These are phyloP conservation scores for Xanthoparmelia taractica DNA, from an alignment of 495 filamentous ascomycete genomes.

Conservation along the genomic window DNA sequence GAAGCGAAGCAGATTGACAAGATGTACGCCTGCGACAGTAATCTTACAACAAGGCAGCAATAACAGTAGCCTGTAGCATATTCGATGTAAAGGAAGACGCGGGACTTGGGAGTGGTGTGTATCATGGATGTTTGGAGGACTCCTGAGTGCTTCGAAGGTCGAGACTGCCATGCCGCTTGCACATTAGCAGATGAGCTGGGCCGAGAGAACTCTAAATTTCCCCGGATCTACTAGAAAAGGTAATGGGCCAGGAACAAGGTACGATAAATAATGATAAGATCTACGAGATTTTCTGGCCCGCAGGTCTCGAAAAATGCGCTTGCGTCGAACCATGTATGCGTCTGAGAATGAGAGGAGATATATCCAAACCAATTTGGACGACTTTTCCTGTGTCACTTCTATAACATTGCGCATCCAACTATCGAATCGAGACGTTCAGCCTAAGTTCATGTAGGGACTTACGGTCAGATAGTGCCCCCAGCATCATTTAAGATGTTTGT, in stretches of 20 bases:
- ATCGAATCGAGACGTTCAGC: background rate
- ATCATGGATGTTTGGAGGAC: background rate
- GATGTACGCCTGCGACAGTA: background rate
- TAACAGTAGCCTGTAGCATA: background rate
- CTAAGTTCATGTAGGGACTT: background rate
- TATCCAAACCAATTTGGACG: background rate
- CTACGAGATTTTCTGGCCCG: too few species aligned
- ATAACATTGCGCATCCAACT: background rate
- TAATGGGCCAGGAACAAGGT: conserved; percentile 2
- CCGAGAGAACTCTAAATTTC: background rate
- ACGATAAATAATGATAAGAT: background rate
- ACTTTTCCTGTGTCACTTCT: background rate
- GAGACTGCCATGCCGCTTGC: background rate
- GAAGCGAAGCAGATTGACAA: background rate
- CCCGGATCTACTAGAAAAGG: background rate
- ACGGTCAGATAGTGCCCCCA: background rate
- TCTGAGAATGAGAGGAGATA: background rate
- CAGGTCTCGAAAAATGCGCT: too few species aligned
- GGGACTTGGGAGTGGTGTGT: background rate
- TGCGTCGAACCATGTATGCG: background rate
- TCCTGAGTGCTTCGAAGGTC: background rate
- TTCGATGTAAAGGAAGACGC: background rate
- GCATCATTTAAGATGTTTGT: background rate
- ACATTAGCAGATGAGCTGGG: background rate
- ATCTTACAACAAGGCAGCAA: background rate